Percentiles rank a stretch among this genome's conserved stretches.
Evolutionary conservation across 768 basidiomycete species (phyloP).

Genomic region (Amanita polypyramis): DNA sequence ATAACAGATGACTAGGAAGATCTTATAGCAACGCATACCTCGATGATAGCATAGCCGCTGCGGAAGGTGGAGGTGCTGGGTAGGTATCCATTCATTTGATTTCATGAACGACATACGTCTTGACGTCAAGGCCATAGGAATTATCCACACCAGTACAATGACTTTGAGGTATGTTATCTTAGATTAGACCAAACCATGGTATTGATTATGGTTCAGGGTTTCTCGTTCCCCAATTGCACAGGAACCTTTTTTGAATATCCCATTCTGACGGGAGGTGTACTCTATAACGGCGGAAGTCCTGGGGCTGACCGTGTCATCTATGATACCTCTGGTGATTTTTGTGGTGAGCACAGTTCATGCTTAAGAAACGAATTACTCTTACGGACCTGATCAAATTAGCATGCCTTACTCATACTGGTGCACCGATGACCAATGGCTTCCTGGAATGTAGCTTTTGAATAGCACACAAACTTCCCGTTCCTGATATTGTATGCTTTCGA

Average conservation of each 20-base stretch:
- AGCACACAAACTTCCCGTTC: not conserved
- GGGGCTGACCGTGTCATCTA: constrained; percentile 22
- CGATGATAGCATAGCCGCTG: constrained; percentile 13
- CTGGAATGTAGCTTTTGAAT: constrained; percentile 16
- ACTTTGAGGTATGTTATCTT: constrained; percentile 15
- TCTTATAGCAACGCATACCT: constrained; percentile 9
- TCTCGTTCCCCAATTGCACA: constrained; percentile 15
- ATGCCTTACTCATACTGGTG: constrained; percentile 20
- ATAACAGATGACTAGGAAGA: constrained; percentile 10
- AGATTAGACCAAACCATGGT: not conserved
- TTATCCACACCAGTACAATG: constrained; percentile 18
- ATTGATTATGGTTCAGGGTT: constrained; percentile 12
- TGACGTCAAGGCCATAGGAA: constrained; percentile 9
- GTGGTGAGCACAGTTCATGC: constrained; percentile 12
- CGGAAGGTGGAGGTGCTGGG: constrained; percentile 15
- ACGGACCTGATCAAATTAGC: constrained; percentile 9
- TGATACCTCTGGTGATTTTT: constrained; percentile 15
- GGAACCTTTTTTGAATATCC: constrained; percentile 19
- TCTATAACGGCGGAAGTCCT: constrained; percentile 17
- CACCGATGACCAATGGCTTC: constrained; percentile 15
- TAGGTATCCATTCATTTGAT: constrained; percentile 2
- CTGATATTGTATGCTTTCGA: too few relatives aligned
- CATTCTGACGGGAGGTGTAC: constrained; percentile 12
- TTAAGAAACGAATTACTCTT: not conserved
- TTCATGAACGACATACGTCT: not conserved